Evolutionary conservation across 208 protist genomes (phyloP), one percentile per base, ranked within the genome.

Genomic region (Tritrichomonas foetus): DNA sequence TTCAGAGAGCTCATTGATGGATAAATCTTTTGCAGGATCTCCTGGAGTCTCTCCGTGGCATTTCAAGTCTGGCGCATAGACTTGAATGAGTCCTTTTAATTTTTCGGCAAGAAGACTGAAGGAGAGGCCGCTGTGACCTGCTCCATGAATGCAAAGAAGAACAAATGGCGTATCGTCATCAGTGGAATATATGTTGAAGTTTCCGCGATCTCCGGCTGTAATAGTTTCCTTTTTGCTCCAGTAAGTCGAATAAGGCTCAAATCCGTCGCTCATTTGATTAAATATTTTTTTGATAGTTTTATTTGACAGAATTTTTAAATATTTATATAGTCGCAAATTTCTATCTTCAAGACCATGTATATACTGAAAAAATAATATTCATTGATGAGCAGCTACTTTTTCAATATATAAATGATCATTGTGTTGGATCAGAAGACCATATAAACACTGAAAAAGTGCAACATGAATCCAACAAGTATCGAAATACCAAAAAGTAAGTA

Each of bases 101-200:
- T 16, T 14, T 82, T 49, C 0, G 20, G 74, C 74, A 27, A 82
- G 36, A 33, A 82, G 27, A 3, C 39, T 50, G 33, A 82, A 82
- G 0, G 74, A 82, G 1, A 82, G 41, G 16, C 39, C 74, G 33
- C 39, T 50, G 27, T 82, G 74, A 53, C 74, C 74, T 53, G 74
- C 74, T 53, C 74, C 74, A 53, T 82, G 74, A 82, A 82, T n/a
- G 41, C 74, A 82, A 30, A 82, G 13, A 25, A 82, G n/a, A 82
- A 53, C n/a, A 41, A 41, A 82, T 1, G 2, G 11, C 25, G 41
- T n/a, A 53, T 82, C 74, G n/a, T 39, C 74, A 25, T 82, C 33
- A 25, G 74, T 82, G 14, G 74, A 82, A 53, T 82, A 82, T 30
- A 82, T 41, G 53, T 82, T 82, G 27, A 82, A 82, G 0, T 8